Evolutionary conservation across 1,284 basidiomycete species (phyloP).

Genomic region (Violaceomyces palustris): DNA sequence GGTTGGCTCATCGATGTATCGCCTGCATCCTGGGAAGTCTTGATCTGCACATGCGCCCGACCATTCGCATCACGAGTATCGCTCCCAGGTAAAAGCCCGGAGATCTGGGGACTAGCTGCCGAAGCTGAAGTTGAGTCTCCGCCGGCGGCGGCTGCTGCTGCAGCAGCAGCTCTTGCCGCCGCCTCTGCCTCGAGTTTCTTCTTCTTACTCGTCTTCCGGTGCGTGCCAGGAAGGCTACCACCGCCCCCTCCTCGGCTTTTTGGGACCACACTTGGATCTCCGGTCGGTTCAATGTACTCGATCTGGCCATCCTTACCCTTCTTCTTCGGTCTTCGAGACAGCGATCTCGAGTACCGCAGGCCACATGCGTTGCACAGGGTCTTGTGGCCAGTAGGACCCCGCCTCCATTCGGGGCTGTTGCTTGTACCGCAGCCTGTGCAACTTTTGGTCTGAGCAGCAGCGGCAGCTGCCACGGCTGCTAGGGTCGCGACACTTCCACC

Average conservation of each 20-base stretch:
- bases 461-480: constrained; percentile 9
- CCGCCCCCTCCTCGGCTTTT: constrained; percentile 41
- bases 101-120: too few species aligned
- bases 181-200: constrained; percentile 17
- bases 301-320: constrained; percentile 37
- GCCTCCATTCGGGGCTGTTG: constrained; percentile 88
- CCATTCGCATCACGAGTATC: too few species aligned
- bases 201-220: constrained; percentile 36
- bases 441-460: constrained; percentile 21
- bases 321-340: constrained; percentile 38
- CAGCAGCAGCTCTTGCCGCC: constrained; percentile 5
- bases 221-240: constrained; percentile 35
- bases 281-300: constrained; percentile 34
- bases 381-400: constrained; percentile 55
- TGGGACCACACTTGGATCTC: constrained; percentile 34
- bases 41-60: too few species aligned
- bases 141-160: not conserved
- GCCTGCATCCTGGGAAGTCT: too few species aligned
- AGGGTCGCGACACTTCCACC: constrained; percentile 12
- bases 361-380: constrained; percentile 52
- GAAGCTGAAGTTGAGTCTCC: too few species aligned
- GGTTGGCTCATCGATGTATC: too few species aligned
- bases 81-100: too few species aligned
- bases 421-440: constrained; percentile 54
- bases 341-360: constrained; percentile 45